Base-by-base conservation (phyloP, 202 grass and related monocot species). In the Bolboschoenoplectus hybrid region DNA sequence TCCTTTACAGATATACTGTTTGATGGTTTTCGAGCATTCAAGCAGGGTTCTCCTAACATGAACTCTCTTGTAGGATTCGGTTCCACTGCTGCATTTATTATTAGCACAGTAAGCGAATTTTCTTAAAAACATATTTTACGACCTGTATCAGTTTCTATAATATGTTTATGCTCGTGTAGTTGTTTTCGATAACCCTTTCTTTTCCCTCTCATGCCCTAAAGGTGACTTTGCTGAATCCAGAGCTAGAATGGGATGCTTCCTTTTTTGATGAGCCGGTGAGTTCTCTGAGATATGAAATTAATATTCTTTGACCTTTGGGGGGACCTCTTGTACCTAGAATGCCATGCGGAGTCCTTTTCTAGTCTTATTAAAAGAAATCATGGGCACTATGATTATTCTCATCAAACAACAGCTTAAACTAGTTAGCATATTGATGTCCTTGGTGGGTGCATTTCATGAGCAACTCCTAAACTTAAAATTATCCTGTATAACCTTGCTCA, bases 231-330 rank as follows among this genome's bases (percentile, higher is more conserved):
- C 77, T 98, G 76, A 98, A 94, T 81, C 93, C 96, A 87, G 91
- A 91, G 68, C 86, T 91, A 86, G 87, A 88, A 70, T 98, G 96
- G 96, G 91, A 98, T 84, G 94, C 96, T 36, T 93, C 93, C 55
- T 98, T 95, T 90, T 98, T 98, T 81, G 96, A 98, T 56, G 96
- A 98, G 79, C 96, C 96, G 86, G 96, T 98, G 85, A 93, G 92
- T 89, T 88, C 38, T 85, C 51, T 85, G 77, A 72, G 66, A 76
- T 64, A 57, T 45, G 13, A 40, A 60, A 58, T 78, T 53, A 52
- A 77, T 56, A 78, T 79, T 41, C 14, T 79, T 76, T 13, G 9
- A 77, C 36, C 35, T 79, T 58, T 58, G 35, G 13, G 75, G 52
- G 52, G 6, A 19, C 77, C 13, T 56, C 40, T 70, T 53, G 40